Conservation (phyloP, 1,139 yeast genomes). For the Pichia sp. region DNA sequence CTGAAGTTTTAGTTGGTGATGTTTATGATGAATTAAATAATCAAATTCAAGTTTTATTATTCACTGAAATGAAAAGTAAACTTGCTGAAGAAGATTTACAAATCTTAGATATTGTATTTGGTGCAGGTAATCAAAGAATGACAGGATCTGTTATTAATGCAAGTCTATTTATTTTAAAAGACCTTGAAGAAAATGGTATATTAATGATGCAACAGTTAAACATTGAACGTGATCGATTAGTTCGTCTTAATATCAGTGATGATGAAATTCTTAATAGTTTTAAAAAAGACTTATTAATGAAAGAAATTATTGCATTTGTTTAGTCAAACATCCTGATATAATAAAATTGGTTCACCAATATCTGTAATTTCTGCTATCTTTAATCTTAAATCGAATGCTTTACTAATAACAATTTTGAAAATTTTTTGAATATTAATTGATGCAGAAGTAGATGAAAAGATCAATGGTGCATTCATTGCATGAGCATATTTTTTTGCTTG, state of each 20-base stretch:
- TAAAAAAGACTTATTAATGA: slow-evolving; percentile 44
- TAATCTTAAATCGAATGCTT: slow-evolving; percentile 83
- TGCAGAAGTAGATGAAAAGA: slow-evolving; percentile 89
- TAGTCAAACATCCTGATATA: slow-evolving; percentile 41
- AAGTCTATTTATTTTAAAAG: slow-evolving; percentile 51
- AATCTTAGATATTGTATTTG: slow-evolving; percentile 32
- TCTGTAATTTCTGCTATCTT: slow-evolving; percentile 78
- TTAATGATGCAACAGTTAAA: slow-evolving; percentile 58
- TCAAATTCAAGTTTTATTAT: slow-evolving; percentile 24
- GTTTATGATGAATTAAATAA: slow-evolving; percentile 67
- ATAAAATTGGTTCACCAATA: slow-evolving; percentile 82
- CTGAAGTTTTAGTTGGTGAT: slow-evolving; percentile 70
- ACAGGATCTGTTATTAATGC: slow-evolving; percentile 27
- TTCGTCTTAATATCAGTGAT: slow-evolving; percentile 62
- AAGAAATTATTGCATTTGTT: background rate
- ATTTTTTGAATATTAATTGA: slow-evolving; percentile 93
- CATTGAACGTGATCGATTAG: slow-evolving; percentile 59
- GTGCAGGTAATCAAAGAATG: slow-evolving; percentile 12
- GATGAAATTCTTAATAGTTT: slow-evolving; percentile 62
- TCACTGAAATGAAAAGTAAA: slow-evolving; percentile 22
- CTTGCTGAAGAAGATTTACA: slow-evolving; percentile 25
- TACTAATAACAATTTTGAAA: slow-evolving; percentile 84
- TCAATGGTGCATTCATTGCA: slow-evolving; percentile 86
- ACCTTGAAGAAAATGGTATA: slow-evolving; percentile 74
- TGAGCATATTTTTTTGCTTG: slow-evolving; percentile 83